A percentile compares a stretch with the other conserved stretches of the same genome.
Conservation (phyloP, 2,329 filamentous ascomycete genomes). For the Rasamsonia emersonii region DNA sequence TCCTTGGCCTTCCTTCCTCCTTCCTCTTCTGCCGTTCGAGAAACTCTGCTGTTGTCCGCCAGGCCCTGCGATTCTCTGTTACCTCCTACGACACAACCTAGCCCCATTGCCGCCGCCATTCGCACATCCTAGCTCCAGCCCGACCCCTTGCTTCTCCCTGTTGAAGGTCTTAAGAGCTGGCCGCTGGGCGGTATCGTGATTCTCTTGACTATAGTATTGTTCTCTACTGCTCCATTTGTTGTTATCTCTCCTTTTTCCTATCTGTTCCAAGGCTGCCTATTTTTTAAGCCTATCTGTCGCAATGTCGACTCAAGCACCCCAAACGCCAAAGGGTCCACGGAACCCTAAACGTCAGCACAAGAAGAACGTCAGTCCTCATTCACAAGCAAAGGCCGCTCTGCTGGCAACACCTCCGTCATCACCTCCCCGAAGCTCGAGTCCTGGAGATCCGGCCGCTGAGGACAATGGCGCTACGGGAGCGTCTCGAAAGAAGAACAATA, state of each 20-base stretch:
- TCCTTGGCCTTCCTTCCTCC: constrained; percentile 4
- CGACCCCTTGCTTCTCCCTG: too few species aligned
- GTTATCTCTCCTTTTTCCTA: constrained; percentile 15
- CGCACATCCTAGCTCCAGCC: too few species aligned
- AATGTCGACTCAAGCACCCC: constrained; percentile 39
- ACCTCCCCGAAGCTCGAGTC: constrained; percentile 21
- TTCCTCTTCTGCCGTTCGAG: too few species aligned
- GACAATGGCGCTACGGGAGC: constrained; percentile 18
- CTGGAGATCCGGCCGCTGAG: constrained; percentile 22
- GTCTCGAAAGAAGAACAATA: constrained; percentile 27
- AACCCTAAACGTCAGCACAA: constrained; percentile 29
- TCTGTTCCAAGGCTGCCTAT: constrained; percentile 39
- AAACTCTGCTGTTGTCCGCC: too few species aligned
- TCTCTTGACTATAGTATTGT: too few species aligned
- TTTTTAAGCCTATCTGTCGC: constrained; percentile 38
- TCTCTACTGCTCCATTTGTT: constrained; percentile 9
- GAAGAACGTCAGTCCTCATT: constrained; percentile 24
- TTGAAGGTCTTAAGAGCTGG: too few species aligned
- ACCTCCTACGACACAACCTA: too few species aligned
- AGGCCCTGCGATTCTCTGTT: too few species aligned
- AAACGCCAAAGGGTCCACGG: constrained; percentile 30
- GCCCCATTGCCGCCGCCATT: too few species aligned
- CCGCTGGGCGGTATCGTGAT: constrained; percentile 10
- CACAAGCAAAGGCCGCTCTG: constrained; percentile 17
- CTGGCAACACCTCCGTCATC: constrained; percentile 29